phyloP scores from a whole-genome alignment of 345 rosid genomes.

The Acer campestre region DNA sequence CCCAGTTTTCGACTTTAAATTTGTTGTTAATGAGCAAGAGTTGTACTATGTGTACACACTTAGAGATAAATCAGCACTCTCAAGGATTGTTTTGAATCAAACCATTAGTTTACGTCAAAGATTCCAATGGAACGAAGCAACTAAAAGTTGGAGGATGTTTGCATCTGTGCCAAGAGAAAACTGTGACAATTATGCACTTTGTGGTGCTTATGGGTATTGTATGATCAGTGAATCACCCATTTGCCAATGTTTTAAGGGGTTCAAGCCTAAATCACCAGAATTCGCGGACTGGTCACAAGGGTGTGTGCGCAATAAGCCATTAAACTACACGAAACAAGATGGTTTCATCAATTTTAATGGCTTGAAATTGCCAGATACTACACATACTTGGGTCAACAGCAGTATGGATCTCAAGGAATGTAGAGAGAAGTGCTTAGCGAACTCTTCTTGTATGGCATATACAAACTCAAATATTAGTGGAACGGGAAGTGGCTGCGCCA shows the following conservation, averaged over 20 bases:
- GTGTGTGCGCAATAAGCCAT: constrained; percentile 33
- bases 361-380: constrained; percentile 44
- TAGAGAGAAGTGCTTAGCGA: constrained; percentile 31
- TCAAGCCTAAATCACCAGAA: constrained; percentile 29
- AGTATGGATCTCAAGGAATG: constrained; percentile 38
- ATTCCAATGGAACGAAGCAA: constrained; percentile 43
- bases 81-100: constrained; percentile 37
- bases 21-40: constrained; percentile 31
- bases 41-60: constrained; percentile 34
- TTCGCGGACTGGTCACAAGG: constrained; percentile 47
- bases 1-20: constrained; percentile 26
- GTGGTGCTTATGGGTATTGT: constrained; percentile 41
- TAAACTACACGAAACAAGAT: constrained; percentile 34
- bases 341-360: constrained; percentile 29
- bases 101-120: constrained; percentile 28
- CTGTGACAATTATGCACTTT: constrained; percentile 36
- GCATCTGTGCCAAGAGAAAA: constrained; percentile 45
- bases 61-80: constrained; percentile 20
- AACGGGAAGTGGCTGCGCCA: constrained; percentile 38
- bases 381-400: constrained; percentile 26
- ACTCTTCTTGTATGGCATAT: constrained; percentile 47
- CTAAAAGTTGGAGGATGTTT: constrained; percentile 31
- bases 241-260: constrained; percentile 46
- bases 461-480: constrained; percentile 31
- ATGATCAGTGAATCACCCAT: constrained; percentile 19